Conservation (phyloP, 2,329 filamentous ascomycete species). For the Colletotrichum magnum region DNA sequence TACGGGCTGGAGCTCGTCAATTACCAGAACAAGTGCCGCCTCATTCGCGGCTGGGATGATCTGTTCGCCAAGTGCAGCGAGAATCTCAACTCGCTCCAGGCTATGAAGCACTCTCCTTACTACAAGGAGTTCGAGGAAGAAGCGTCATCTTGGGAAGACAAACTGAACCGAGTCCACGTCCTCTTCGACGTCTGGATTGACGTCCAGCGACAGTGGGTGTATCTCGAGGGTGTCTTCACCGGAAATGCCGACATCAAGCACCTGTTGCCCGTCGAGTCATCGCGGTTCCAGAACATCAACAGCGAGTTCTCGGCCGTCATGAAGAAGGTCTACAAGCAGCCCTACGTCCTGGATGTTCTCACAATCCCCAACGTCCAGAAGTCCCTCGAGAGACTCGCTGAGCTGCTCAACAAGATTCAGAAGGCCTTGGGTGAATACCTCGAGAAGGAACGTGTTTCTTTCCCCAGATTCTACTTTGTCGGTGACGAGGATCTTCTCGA, state of each 20-base stretch:
- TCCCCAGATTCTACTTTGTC: conserved; percentile 99
- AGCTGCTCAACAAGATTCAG: conserved; percentile 98
- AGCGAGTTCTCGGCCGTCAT: conserved; percentile 99
- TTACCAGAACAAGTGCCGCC: conserved; percentile 97
- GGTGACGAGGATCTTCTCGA: conserved; percentile 98
- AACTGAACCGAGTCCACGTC: conserved; percentile 95
- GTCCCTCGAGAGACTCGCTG: conserved; percentile 94
- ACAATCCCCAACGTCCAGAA: conserved; percentile 97
- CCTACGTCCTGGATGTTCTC: conserved; percentile 94
- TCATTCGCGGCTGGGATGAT: conserved; percentile 98
- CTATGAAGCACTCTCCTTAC: conserved; percentile 99
- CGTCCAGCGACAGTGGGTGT: conserved; percentile 99
- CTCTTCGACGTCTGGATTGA: conserved; percentile 99
- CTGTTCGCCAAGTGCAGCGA: conserved; percentile 99
- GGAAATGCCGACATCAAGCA: conserved; percentile 99
- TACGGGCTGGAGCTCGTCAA: conserved; percentile 95
- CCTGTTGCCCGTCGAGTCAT: conserved; percentile 94
- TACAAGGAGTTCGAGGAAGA: conserved; percentile 99
- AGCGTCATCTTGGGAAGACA: conserved; percentile 96
- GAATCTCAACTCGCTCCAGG: conserved; percentile 96
- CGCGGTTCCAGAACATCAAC: conserved; percentile 99
- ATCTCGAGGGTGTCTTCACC: conserved; percentile 98
- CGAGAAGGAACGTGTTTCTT: conserved; percentile 96
- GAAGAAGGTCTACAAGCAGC: conserved; percentile 99
- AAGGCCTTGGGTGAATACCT: conserved; percentile 99